Evolutionary conservation across 805 yeast genomes (phyloP).

Genomic region (Candida michaelii): DNA sequence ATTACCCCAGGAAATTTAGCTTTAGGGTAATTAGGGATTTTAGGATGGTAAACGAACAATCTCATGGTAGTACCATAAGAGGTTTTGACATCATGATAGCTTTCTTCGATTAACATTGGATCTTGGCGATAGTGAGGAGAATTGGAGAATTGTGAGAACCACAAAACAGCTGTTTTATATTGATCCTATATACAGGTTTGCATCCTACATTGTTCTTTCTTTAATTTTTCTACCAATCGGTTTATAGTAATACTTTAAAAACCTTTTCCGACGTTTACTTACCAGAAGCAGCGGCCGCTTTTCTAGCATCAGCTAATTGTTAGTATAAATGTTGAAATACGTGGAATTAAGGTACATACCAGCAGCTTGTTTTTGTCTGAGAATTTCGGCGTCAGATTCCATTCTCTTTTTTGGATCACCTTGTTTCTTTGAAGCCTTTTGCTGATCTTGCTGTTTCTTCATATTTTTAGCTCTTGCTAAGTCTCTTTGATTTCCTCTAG

Average conservation of each 20-base stretch:
- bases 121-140: neutral
- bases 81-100: constrained; percentile 62
- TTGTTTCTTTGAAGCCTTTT: constrained; percentile 57
- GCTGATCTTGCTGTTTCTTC: constrained; percentile 71
- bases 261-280: too few species aligned
- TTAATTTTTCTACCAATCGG: too few species aligned
- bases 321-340: constrained; percentile 13
- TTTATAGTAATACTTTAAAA: too few species aligned
- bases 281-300: constrained; percentile 28
- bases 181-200: too few species aligned
- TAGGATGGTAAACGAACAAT: constrained; percentile 65
- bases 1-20: constrained; percentile 82
- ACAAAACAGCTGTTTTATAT: neutral
- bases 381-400: constrained; percentile 87
- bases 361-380: constrained; percentile 84
- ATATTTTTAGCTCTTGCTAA: constrained; percentile 84
- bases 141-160: neutral
- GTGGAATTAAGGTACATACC: constrained; percentile 48
- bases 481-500: constrained; percentile 96
- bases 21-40: constrained; percentile 67
- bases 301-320: constrained; percentile 49
- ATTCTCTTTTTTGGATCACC: constrained; percentile 86
- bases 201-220: too few species aligned
- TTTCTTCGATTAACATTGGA: constrained; percentile 62
- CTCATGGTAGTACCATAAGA: constrained; percentile 68